These are phyloP conservation scores for Boletus sp. DNA, from an alignment of 1,284 basidiomycete species.

Conservation along the genomic window DNA sequence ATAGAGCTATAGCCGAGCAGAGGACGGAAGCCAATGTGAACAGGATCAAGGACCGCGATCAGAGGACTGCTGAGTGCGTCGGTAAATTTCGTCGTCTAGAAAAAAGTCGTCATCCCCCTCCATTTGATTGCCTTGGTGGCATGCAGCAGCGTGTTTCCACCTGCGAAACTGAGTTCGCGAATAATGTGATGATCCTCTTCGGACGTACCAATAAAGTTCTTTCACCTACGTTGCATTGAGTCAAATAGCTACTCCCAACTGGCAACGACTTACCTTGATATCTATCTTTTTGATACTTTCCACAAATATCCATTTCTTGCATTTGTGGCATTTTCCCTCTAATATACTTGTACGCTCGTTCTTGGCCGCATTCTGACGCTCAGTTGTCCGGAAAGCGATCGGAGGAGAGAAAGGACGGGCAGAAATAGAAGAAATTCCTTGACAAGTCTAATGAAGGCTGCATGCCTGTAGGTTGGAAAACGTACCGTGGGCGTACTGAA, in stretches of 20 bases:
- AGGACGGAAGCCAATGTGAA: neutral
- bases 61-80: constrained; percentile 14
- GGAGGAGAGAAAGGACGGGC: constrained; percentile 75
- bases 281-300: constrained; percentile 70
- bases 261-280: constrained; percentile 48
- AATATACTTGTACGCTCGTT: constrained; percentile 55
- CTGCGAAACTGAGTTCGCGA: constrained; percentile 35
- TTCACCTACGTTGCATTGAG: constrained; percentile 46
- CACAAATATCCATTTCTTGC: constrained; percentile 63
- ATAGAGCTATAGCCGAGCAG: constrained; percentile 5
- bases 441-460: constrained; percentile 2
- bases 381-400: constrained; percentile 49
- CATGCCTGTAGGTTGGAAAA: neutral
- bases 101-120: constrained; percentile 53
- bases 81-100: constrained; percentile 38
- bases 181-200: neutral
- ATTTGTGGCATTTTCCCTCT: constrained; percentile 75
- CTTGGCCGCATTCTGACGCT: constrained; percentile 47
- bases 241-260: neutral
- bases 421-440: constrained; percentile 59
- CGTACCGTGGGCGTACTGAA: constrained; percentile 76
- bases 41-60: neutral
- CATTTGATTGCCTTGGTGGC: constrained; percentile 57
- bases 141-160: constrained; percentile 78
- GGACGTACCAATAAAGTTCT: constrained; percentile 65